Evolutionary conservation across 108 stramenopile genomes (phyloP).

Genomic region (Skeletonema marinoi): DNA sequence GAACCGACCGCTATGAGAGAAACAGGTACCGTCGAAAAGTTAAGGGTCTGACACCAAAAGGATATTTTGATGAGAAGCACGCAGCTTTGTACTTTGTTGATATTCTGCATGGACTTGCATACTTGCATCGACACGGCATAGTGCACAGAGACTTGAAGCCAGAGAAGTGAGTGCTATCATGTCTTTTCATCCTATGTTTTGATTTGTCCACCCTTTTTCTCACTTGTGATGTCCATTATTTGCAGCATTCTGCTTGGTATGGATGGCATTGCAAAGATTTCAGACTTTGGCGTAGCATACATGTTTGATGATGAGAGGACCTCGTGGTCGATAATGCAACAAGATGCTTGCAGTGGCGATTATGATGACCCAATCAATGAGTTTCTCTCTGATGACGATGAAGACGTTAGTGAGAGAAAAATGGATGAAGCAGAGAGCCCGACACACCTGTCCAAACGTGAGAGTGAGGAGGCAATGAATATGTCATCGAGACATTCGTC

Average conservation of each 20-base stretch:
- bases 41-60: slow-evolving; percentile 50
- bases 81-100: slow-evolving; percentile 87
- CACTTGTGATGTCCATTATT: not conserved
- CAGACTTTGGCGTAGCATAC: slow-evolving; percentile 91
- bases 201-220: not conserved
- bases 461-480: slow-evolving; percentile 49
- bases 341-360: not conserved
- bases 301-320: slow-evolving; percentile 76
- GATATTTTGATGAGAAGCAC: slow-evolving; percentile 79
- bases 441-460: slow-evolving; percentile 13
- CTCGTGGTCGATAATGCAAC: not conserved
- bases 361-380: slow-evolving; percentile 13
- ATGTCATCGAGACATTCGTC: slow-evolving; percentile 50
- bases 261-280: slow-evolving; percentile 77
- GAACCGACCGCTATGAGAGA: slow-evolving; percentile 62
- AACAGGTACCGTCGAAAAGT: slow-evolving; percentile 28
- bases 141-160: slow-evolving; percentile 89
- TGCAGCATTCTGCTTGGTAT: slow-evolving; percentile 46
- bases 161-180: slow-evolving; percentile 35
- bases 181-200: not conserved
- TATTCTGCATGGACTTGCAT: slow-evolving; percentile 86
- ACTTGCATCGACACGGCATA: slow-evolving; percentile 86
- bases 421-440: slow-evolving; percentile 5
- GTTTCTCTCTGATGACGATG: slow-evolving; percentile 4
- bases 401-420: slow-evolving; percentile 2